phyloP scores from a whole-genome alignment of 1,284 basidiomycete genomes.

The Cryptococcus amylolentus region DNA sequence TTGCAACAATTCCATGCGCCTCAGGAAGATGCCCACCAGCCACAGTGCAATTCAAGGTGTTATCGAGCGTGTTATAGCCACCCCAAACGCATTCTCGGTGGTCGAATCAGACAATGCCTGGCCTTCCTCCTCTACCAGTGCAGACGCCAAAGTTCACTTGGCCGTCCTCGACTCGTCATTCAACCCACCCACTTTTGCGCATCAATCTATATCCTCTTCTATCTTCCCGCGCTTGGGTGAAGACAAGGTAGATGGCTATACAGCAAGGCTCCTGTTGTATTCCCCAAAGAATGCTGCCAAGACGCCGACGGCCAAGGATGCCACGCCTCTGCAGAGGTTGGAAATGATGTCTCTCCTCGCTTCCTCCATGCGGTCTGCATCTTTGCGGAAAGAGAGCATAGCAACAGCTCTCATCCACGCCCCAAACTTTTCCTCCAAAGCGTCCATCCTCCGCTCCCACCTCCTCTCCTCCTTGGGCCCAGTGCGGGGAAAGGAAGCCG shows the following conservation, averaged over 20 bases:
- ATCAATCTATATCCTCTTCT: slow-evolving; percentile 66
- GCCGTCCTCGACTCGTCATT: slow-evolving; percentile 84
- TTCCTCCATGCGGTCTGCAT: background rate
- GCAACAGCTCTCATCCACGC: slow-evolving; percentile 81
- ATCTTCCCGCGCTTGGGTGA: background rate
- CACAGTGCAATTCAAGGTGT: background rate
- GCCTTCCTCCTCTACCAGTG: slow-evolving; percentile 1
- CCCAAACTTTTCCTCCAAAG: slow-evolving; percentile 85
- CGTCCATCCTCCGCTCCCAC: slow-evolving; percentile 56
- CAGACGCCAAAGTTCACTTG: slow-evolving; percentile 33
- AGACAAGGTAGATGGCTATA: slow-evolving; percentile 52
- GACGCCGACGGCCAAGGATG: slow-evolving; percentile 63
- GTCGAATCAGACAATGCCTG: slow-evolving; percentile 7
- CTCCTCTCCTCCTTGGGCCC: slow-evolving; percentile 35
- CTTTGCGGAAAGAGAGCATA: slow-evolving; percentile 53
- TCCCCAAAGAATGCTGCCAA: slow-evolving; percentile 91
- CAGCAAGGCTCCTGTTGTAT: slow-evolving; percentile 75
- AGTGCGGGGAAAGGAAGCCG: slow-evolving; percentile 36
- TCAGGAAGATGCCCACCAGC: background rate
- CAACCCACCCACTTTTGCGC: slow-evolving; percentile 88
- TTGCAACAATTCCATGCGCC: background rate
- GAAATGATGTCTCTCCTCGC: slow-evolving; percentile 72
- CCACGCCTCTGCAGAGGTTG: slow-evolving; percentile 67
- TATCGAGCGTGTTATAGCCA: slow-evolving; percentile 9
- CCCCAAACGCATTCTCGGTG: slow-evolving; percentile 9